Evolutionary conservation across 2,329 filamentous ascomycete species (phyloP).

Genomic region (Fusarium sarcochroum): DNA sequence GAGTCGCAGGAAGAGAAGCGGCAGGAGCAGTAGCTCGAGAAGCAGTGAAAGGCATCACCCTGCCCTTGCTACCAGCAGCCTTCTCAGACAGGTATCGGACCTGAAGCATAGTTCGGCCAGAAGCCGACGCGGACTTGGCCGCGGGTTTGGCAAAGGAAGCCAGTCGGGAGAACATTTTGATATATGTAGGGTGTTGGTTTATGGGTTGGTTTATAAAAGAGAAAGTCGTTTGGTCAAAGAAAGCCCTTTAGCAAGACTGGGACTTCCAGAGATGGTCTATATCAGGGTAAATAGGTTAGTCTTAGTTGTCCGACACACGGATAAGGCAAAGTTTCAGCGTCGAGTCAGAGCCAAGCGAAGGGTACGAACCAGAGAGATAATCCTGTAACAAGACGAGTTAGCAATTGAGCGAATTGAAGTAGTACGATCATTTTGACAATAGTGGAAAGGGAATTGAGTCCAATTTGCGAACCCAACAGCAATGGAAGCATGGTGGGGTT

Average conservation of each 20-base stretch:
- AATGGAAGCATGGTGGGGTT: constrained; percentile 40
- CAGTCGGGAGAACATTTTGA: constrained; percentile 72
- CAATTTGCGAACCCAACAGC: background rate
- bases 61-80: constrained; percentile 75
- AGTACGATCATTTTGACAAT: constrained; percentile 17
- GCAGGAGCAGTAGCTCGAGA: constrained; percentile 74
- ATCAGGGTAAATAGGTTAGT: constrained; percentile 36
- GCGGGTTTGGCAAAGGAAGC: constrained; percentile 68
- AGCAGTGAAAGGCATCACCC: constrained; percentile 73
- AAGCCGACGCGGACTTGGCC: constrained; percentile 59
- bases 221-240: constrained; percentile 32
- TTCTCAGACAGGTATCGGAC: constrained; percentile 55
- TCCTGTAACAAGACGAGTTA: constrained; percentile 68
- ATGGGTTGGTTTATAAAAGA: constrained; percentile 18
- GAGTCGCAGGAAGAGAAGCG: constrained; percentile 76
- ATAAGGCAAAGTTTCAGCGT: constrained; percentile 50
- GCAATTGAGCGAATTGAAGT: constrained; percentile 50
- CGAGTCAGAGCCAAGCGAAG: constrained; percentile 56
- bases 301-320: constrained; percentile 20
- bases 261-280: constrained; percentile 62
- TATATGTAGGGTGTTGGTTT: constrained; percentile 29
- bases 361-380: constrained; percentile 79
- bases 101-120: constrained; percentile 58
- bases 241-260: constrained; percentile 50
- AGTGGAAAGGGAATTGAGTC: constrained; percentile 16